Evolutionary conservation across 2,329 filamentous ascomycete genomes (phyloP), one percentile per base, ranked within the genome.

Genomic region (Aspergillus pseudotamarii): DNA sequence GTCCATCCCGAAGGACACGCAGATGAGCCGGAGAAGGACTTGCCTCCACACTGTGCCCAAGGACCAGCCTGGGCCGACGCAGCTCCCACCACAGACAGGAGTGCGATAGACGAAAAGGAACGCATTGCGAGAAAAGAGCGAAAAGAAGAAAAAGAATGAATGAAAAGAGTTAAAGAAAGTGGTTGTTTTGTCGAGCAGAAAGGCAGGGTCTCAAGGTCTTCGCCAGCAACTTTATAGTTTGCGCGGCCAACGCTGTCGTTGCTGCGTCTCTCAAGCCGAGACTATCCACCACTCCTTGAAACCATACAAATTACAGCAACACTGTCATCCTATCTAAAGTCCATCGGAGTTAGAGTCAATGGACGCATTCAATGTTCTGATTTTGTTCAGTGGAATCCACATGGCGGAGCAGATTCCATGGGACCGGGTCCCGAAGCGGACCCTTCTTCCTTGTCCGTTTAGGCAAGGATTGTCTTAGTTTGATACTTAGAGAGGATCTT

Each of bases 41-140:
- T 61, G 38, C 69, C 67, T 4, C 67, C 68, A 60, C 67, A 70
- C 56, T 69, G 67, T 6, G 62, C 63, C 48, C 50, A 30, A 28
- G 51, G 51, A 28, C 58, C 58, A 36, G 38, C 16, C 51, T 56
- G 38, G n/a, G 59, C 59, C 2, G 53, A 51, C 8, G 23, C 53
- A 43, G 59, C 53, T 57, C 53, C 59, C 43, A 61, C 51, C 59
- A 38, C 43, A 50, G 43, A 51, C n/a, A 61, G 43, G 43, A 61
- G 32, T 2, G 59, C 41, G 19, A 48, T 38, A 28, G 45, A 51
- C 30, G 26, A 43, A 19, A 57, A 34, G n/a, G 38, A 38, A 19
- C 23, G 59, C 59, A 57, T 61, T 51, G 19, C 19, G 19, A 51
- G 6, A 30, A 19, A 51, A 48, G 19, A 51, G 48, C 19, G 28